These are phyloP conservation scores for Melastoma malabathricum DNA, from an alignment of 345 rosid species.

Conservation along the genomic window DNA sequence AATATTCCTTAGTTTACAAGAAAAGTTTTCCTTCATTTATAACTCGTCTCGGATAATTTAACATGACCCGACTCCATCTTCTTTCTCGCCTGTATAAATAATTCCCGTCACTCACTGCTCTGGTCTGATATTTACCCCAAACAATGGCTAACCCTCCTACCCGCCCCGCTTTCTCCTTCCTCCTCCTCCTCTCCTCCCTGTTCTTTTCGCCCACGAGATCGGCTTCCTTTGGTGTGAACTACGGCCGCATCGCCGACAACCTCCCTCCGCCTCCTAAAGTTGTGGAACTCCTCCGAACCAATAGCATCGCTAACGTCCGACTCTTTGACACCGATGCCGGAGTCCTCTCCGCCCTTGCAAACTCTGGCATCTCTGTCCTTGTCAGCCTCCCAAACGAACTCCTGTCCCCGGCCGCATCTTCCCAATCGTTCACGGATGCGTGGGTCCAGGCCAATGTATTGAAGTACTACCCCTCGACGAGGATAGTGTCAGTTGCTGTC, in stretches of 20 bases:
- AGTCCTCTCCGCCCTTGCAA: constrained; percentile 54
- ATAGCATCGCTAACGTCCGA: constrained; percentile 46
- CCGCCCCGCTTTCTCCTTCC: not conserved
- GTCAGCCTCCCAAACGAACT: constrained; percentile 79
- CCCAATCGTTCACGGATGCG: constrained; percentile 55
- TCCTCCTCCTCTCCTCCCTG: not conserved
- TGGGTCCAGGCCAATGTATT: constrained; percentile 68
- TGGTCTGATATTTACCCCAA: too few species aligned
- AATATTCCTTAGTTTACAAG: too few species aligned
- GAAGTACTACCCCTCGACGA: constrained; percentile 43
- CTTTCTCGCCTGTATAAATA: too few species aligned
- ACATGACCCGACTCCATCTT: too few species aligned
- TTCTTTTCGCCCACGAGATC: constrained; percentile 25
- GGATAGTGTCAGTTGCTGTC: constrained; percentile 68
- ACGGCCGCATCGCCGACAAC: constrained; percentile 67
- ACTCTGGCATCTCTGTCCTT: constrained; percentile 48
- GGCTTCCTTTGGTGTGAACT: constrained; percentile 62
- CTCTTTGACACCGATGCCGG: constrained; percentile 60
- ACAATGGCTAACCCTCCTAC: too few species aligned
- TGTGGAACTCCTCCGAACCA: constrained; percentile 47
- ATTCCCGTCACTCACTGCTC: too few species aligned
- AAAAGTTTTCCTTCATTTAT: too few species aligned
- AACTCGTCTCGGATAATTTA: too few species aligned
- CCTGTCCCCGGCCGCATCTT: constrained; percentile 51
- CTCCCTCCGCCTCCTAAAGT: constrained; percentile 65